Evolutionary conservation across 1,139 yeast species (phyloP).

Genomic region (Keqinozyma sinolaborantium): DNA sequence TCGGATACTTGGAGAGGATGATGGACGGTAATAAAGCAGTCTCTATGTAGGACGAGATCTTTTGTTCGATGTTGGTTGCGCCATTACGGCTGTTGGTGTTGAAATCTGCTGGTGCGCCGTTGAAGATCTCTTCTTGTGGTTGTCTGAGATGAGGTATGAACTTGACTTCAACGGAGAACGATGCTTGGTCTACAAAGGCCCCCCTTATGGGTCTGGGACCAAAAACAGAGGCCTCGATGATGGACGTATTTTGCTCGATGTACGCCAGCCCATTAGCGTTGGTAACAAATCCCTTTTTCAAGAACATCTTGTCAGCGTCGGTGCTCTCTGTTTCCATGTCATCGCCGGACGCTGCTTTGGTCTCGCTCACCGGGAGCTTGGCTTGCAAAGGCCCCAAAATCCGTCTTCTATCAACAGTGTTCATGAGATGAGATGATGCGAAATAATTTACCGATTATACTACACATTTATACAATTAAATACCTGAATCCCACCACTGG

Average conservation of each 20-base stretch:
- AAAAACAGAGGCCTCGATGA: conserved; percentile 69
- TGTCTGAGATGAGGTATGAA: conserved; percentile 49
- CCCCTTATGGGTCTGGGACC: conserved; percentile 91
- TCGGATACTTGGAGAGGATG: conserved; percentile 74
- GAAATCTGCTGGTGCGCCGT: conserved; percentile 5
- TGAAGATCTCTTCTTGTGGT: conserved; percentile 29
- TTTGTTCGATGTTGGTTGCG: conserved; percentile 47
- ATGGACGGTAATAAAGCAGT: conserved; percentile 61
- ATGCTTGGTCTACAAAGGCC: conserved; percentile 66
- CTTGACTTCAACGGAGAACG: conserved; percentile 64
- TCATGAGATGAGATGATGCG: conserved; percentile 3
- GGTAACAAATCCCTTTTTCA: conserved; percentile 59
- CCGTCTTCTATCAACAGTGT: conserved; percentile 66
- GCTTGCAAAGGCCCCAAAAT: conserved; percentile 64
- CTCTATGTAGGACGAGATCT: conserved; percentile 51
- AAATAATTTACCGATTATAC: not conserved
- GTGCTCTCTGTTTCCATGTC: conserved; percentile 5
- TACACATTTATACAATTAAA: too few relatives aligned
- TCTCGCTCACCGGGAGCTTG: conserved; percentile 36
- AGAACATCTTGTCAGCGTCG: conserved; percentile 36
- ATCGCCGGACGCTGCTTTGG: conserved; percentile 2
- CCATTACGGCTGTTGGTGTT: conserved; percentile 29
- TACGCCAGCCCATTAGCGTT: conserved; percentile 86
- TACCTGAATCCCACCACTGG: too few relatives aligned
- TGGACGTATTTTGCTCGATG: conserved; percentile 61